Conservation (phyloP, 2,329 filamentous ascomycete genomes). For the Myriosclerotinia curreyana region DNA sequence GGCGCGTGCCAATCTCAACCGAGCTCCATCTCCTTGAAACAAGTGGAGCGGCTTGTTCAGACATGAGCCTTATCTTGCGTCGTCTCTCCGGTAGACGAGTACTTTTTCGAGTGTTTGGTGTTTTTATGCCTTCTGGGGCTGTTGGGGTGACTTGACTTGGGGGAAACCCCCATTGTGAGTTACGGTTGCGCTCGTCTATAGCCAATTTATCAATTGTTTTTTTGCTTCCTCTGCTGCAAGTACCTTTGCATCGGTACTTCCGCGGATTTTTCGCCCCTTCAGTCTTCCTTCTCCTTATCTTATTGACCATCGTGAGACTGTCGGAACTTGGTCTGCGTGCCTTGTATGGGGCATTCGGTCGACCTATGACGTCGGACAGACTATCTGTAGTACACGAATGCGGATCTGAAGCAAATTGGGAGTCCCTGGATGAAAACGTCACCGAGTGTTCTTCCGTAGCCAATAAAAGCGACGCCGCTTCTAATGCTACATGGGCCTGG, state of each 20-base stretch:
- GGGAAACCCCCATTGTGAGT: constrained; percentile 16
- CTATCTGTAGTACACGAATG: constrained; percentile 27
- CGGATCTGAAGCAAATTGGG: constrained; percentile 22
- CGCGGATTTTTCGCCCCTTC: constrained; percentile 12
- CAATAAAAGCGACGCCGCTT: neutral
- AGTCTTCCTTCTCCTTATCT: constrained; percentile 22
- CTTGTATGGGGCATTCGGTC: constrained; percentile 27
- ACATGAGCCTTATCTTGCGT: constrained; percentile 9
- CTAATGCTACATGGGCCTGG: neutral
- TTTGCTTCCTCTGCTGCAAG: constrained; percentile 12
- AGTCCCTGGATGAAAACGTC: constrained; percentile 21
- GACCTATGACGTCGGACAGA: constrained; percentile 17
- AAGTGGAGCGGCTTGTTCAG: constrained; percentile 17
- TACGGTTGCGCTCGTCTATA: constrained; percentile 14
- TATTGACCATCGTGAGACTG: constrained; percentile 30
- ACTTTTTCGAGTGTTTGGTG: neutral
- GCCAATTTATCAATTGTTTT: neutral
- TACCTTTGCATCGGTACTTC: constrained; percentile 16
- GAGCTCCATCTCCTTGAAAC: constrained; percentile 34
- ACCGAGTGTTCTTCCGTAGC: neutral
- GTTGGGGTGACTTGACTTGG: constrained; percentile 28
- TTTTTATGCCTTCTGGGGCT: constrained; percentile 8
- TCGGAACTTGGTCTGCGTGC: constrained; percentile 24
- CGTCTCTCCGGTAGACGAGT: neutral
- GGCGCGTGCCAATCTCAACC: constrained; percentile 29